phyloP scores from a whole-genome alignment of 768 basidiomycete species.

The Rhodotorula taiwanensis region DNA sequence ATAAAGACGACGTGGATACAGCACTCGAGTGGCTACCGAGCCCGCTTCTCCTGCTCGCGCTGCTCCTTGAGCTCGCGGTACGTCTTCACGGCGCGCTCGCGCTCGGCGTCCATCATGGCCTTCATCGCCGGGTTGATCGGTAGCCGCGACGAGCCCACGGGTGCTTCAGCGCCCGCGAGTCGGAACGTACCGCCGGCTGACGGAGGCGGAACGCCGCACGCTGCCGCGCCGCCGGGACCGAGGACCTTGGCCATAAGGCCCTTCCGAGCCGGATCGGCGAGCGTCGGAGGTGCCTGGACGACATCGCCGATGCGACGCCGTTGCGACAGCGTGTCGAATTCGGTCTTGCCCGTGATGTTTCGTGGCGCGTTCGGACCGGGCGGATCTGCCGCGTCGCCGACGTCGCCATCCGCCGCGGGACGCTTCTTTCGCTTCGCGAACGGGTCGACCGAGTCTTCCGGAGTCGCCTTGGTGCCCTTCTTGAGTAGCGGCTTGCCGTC shows the following conservation, averaged over 20 bases:
- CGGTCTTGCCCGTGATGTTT: slow-evolving; percentile 19
- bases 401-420: not conserved
- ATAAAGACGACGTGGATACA: too few relatives aligned
- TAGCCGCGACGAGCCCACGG: slow-evolving; percentile 23
- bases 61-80: slow-evolving; percentile 60
- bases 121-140: slow-evolving; percentile 69
- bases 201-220: slow-evolving; percentile 15
- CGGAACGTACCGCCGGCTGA: slow-evolving; percentile 22
- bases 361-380: not conserved
- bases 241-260: slow-evolving; percentile 40
- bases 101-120: slow-evolving; percentile 66
- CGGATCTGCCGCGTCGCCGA: not conserved
- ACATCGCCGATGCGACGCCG: slow-evolving; percentile 51
- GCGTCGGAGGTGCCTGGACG: slow-evolving; percentile 60
- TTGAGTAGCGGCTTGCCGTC: not conserved
- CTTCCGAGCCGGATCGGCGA: slow-evolving; percentile 56
- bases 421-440: slow-evolving; percentile 3
- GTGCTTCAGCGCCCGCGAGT: slow-evolving; percentile 16
- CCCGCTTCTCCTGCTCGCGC: slow-evolving; percentile 45
- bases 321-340: slow-evolving; percentile 16
- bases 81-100: slow-evolving; percentile 60
- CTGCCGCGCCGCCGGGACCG: slow-evolving; percentile 15
- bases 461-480: slow-evolving; percentile 20
- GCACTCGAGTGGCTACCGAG: too few relatives aligned
- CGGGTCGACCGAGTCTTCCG: slow-evolving; percentile 30